Evolutionary conservation across 1,139 yeast species (phyloP).

Genomic region (Zygosaccharomyces sapae): DNA sequence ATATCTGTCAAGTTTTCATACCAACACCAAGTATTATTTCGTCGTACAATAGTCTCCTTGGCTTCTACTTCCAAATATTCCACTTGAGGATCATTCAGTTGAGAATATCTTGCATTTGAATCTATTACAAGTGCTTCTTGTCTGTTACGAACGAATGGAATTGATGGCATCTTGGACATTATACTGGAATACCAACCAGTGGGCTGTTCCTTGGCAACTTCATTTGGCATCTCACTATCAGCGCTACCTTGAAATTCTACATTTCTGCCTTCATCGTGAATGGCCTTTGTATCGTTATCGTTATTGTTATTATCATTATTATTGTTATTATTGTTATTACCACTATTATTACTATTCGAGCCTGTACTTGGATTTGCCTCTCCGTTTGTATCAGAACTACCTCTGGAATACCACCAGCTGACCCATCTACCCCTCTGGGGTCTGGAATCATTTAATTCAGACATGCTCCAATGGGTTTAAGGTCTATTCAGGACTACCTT

Average conservation of each 20-base stretch:
- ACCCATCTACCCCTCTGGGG: slow-evolving; percentile 8
- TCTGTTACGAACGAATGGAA: slow-evolving; percentile 8
- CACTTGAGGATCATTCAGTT: slow-evolving; percentile 28
- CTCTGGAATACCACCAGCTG: slow-evolving; percentile 11
- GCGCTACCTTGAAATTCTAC: neutral
- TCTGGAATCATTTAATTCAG: slow-evolving; percentile 3
- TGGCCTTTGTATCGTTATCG: neutral
- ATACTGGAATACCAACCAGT: slow-evolving; percentile 16
- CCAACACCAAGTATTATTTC: slow-evolving; percentile 33
- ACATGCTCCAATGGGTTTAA: slow-evolving; percentile 2
- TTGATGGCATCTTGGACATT: slow-evolving; percentile 12
- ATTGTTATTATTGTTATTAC: neutral
- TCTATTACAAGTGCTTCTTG: slow-evolving; percentile 16
- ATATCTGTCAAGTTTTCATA: slow-evolving; percentile 23
- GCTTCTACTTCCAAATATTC: slow-evolving; percentile 29
- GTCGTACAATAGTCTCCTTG: slow-evolving; percentile 20
- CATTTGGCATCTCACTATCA: neutral
- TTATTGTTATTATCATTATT: neutral
- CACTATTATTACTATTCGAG: neutral
- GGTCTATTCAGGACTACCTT: neutral
- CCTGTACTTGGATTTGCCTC: neutral
- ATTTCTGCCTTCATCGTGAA: neutral
- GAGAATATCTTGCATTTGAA: slow-evolving; percentile 27
- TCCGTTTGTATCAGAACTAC: neutral
- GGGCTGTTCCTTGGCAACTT: slow-evolving; percentile 13